Conservation (phyloP, 2,329 filamentous ascomycete genomes). For the Monosporascus cannonballus region DNA sequence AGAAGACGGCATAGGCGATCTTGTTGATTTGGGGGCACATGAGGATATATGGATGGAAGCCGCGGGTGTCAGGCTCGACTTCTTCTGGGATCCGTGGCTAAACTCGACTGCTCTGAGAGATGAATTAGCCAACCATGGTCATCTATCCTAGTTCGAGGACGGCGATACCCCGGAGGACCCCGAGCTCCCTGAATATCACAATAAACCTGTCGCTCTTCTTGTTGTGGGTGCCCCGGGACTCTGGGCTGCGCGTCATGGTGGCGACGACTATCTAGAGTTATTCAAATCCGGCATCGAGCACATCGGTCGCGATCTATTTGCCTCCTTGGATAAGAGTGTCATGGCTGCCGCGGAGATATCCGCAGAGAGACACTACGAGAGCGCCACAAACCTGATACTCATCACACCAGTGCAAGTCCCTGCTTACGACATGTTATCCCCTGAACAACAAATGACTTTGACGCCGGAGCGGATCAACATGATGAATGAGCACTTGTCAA, state of each 20-base stretch:
- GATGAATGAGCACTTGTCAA: constrained; percentile 46
- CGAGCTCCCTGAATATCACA: constrained; percentile 1
- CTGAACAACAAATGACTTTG: constrained; percentile 34
- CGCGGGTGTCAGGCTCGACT: constrained; percentile 42
- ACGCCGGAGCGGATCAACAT: constrained; percentile 40
- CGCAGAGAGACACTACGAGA: constrained; percentile 3
- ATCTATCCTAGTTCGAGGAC: constrained; percentile 10
- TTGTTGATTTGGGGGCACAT: constrained; percentile 32
- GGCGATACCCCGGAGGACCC: constrained; percentile 10
- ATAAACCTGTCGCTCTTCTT: constrained; percentile 37
- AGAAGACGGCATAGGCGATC: constrained; percentile 27
- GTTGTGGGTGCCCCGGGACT: constrained; percentile 48
- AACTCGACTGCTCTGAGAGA: constrained; percentile 40
- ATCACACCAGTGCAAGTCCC: constrained; percentile 42
- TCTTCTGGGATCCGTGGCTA: constrained; percentile 59
- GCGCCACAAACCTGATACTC: constrained; percentile 23
- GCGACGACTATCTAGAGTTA: constrained; percentile 34
- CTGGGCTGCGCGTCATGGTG: constrained; percentile 47
- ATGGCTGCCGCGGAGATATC: constrained; percentile 8
- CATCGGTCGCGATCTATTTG: constrained; percentile 33
- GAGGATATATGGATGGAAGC: constrained; percentile 37
- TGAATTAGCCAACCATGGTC: constrained; percentile 33
- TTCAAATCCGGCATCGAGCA: constrained; percentile 41
- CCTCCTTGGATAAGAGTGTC: constrained; percentile 15
- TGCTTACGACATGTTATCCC: constrained; percentile 35